Evolutionary conservation across 2,329 filamentous ascomycete genomes (phyloP), one percentile per base, ranked within the genome.

Genomic region (Colletotrichum tropicicola): DNA sequence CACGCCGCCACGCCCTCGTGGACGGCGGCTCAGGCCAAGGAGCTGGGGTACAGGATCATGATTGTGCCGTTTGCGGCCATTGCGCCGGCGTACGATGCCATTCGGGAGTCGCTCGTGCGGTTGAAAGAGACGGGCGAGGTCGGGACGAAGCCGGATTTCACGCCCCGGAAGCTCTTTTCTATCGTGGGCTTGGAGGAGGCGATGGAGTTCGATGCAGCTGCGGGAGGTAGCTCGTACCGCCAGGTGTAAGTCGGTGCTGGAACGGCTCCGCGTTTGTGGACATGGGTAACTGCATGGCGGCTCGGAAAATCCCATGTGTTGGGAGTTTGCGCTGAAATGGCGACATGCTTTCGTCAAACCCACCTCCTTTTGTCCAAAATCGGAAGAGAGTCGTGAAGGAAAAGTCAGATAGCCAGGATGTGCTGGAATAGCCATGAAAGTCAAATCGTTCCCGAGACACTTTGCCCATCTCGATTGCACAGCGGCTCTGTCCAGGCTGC

Each of bases 21-120:
- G 54, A 82, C 80, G 1, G 82, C 81, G 2, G 73, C 81, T 0
- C 83, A 89, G 68, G 87, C 86, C 7, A 79, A 79, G 65, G 77
- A 83, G 41, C 78, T 88, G 69, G 88, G 87, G 0, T 90, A 86
- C 73, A 80, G 81, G 63, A 79, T 90, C 60, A 84, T 88, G 48
- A 89, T 90, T 59, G 87, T 85, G 70, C 85, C 86, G 5, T 82
- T 81, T 51, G 75, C 81, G 7, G 78, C 81, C 0, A 73, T 87
- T 41, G 83, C 78, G 12, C 82, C 84, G 5, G 83, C 80, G 0
- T 82, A 82, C 56, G 66, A 74, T 8, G 81, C 79, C 5, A 80
- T 84, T 15, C 73, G 72, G 37, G 76, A 77, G 21, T 78, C 74
- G 4, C 69, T 80, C 15, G 63, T 73, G 21, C 68, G 71, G 17